phyloP scores from a whole-genome alignment of 176 grass and related monocot genomes.

The Dendrocalamus sinicus region DNA sequence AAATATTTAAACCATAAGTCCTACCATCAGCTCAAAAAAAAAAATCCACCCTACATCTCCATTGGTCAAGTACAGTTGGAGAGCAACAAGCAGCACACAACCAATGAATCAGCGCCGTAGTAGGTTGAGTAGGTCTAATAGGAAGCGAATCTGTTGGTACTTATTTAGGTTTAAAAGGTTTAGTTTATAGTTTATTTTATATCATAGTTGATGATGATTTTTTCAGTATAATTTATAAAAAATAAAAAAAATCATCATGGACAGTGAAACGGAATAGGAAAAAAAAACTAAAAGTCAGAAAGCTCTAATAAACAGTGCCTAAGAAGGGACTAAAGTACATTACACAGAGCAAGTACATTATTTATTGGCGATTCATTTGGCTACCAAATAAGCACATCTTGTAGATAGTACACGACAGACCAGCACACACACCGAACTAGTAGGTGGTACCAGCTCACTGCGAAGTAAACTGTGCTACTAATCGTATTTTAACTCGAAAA shows the following conservation, averaged over 20 bases:
- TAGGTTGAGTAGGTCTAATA: conserved; percentile 41
- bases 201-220: no score
- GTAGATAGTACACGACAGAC: conserved; percentile 15
- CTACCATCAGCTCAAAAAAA: no score
- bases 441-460: conserved; percentile 29
- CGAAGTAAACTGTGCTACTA: background rate
- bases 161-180: no score
- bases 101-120: conserved; percentile 33
- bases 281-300: no score
- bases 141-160: background rate
- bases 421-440: conserved; percentile 26
- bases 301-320: no score
- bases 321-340: background rate
- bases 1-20: no score
- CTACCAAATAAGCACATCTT: conserved; percentile 6
- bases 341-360: background rate
- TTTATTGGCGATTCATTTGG: conserved; percentile 3
- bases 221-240: no score
- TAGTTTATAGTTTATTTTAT: no score
- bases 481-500: background rate
- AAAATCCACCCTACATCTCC: no score
- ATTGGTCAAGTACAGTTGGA: conserved; percentile 36
- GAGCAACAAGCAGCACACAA: conserved; percentile 8
- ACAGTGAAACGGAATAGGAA: no score
- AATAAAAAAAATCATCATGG: no score